Percentiles rank a stretch among this genome's conserved stretches.
These are phyloP conservation scores for Clavulina sp. DNA, from an alignment of 768 basidiomycete species.

Conservation along the genomic window DNA sequence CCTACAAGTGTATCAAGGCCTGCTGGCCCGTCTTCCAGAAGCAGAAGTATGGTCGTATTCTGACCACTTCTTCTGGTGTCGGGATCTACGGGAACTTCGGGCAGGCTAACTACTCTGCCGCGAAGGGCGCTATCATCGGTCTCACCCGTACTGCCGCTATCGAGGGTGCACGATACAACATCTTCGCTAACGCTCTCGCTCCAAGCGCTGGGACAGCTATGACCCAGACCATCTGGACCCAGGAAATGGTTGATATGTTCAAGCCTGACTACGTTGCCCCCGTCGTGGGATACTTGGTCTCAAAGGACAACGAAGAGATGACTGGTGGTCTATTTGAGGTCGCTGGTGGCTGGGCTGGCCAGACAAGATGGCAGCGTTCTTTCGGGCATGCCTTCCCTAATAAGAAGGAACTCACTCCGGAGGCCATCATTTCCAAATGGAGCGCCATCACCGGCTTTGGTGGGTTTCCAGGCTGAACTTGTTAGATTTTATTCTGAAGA, in stretches of 20 bases:
- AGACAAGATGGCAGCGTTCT: constrained; percentile 83
- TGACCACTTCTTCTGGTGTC: constrained; percentile 84
- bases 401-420: constrained; percentile 55
- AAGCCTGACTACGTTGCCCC: constrained; percentile 93
- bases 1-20: constrained; percentile 89
- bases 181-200: constrained; percentile 74
- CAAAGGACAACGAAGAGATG: constrained; percentile 48
- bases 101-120: constrained; percentile 87
- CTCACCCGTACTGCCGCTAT: constrained; percentile 79
- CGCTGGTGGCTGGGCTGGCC: constrained; percentile 78
- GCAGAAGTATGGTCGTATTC: constrained; percentile 89
- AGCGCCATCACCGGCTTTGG: constrained; percentile 67
- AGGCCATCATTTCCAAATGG: constrained; percentile 71
- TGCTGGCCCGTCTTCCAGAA: constrained; percentile 95
- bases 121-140: constrained; percentile 82
- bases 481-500: constrained; percentile 1
- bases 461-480: constrained; percentile 21
- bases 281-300: constrained; percentile 67
- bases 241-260: constrained; percentile 78
- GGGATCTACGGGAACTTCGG: constrained; percentile 94
- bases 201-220: constrained; percentile 83
- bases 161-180: constrained; percentile 84
- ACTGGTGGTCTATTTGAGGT: constrained; percentile 72
- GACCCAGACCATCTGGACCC: constrained; percentile 73
- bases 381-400: constrained; percentile 80